phyloP scores from a whole-genome alignment of 2,329 filamentous ascomycete species.

The Leptodontidium sp. region DNA sequence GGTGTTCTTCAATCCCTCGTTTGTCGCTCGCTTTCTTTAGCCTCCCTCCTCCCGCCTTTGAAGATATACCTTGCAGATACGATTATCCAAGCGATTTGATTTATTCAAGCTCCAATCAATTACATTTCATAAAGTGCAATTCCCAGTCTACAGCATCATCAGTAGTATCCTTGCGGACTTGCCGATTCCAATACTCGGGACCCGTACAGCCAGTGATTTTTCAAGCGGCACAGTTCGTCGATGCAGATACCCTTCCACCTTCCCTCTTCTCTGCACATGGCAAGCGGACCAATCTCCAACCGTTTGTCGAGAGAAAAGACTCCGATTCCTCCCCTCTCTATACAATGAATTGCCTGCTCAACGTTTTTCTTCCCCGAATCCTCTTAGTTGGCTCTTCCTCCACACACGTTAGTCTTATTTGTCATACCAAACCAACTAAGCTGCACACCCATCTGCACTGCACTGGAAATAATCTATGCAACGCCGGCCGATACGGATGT shows the following conservation, averaged over 20 bases:
- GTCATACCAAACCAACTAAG: background rate
- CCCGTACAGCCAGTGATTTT: background rate
- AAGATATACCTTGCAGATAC: background rate
- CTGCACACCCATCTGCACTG: background rate
- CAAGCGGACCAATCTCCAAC: background rate
- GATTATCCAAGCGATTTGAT: background rate
- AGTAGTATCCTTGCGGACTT: background rate
- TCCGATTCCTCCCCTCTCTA: background rate
- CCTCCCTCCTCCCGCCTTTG: background rate
- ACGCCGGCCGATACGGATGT: slow-evolving; percentile 6
- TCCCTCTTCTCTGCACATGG: background rate
- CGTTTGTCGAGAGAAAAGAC: slow-evolving; percentile 1
- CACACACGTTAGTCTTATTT: background rate
- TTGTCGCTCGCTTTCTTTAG: background rate
- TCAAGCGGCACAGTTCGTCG: background rate
- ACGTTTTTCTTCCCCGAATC: background rate
- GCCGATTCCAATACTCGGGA: background rate
- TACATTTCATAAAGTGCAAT: slow-evolving; percentile 3
- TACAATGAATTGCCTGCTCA: background rate
- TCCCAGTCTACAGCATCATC: background rate
- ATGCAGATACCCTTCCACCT: background rate
- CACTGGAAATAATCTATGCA: background rate
- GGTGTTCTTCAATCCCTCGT: slow-evolving; percentile 1
- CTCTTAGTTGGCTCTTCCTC: background rate
- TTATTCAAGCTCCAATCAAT: background rate